Conservation (phyloP, 441 rosid genomes). For the Corymbia citriodora region DNA sequence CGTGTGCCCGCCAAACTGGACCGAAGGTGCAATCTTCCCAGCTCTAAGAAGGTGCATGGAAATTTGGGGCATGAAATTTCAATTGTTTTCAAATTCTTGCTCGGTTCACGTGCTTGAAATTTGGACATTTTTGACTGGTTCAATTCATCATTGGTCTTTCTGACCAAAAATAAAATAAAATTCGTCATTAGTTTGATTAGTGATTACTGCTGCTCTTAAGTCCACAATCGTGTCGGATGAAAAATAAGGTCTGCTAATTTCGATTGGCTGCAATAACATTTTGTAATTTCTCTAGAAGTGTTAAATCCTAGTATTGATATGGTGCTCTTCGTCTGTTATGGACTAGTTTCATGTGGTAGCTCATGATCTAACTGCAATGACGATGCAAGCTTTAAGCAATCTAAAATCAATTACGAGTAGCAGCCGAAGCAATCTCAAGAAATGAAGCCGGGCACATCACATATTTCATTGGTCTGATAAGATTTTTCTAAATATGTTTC, state of each 20-base stretch:
- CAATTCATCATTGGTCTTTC: neutral
- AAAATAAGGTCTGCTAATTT: neutral
- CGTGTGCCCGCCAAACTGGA: neutral
- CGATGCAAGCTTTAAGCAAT: neutral
- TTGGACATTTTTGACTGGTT: neutral
- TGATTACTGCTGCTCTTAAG: rapidly evolving
- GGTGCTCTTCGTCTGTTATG: neutral
- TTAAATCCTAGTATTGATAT: neutral
- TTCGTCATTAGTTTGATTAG: too few relatives aligned
- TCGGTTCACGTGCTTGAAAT: neutral
- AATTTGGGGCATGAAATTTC: too few relatives aligned
- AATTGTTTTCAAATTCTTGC: neutral
- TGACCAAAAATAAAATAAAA: too few relatives aligned
- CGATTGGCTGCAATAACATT: neutral
- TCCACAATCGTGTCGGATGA: neutral
- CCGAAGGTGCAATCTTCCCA: neutral
- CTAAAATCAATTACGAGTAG: neutral
- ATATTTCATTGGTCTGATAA: neutral
- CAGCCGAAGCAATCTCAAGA: rapidly evolving
- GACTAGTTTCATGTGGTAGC: neutral
- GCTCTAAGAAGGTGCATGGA: neutral
- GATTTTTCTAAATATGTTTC: neutral
- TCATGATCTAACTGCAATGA: neutral
- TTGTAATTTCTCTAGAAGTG: rapidly evolving
- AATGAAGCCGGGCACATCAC: neutral